Evolutionary conservation across 2,329 filamentous ascomycete genomes (phyloP), one percentile per base, ranked within the genome.

Genomic region (Simplicillium sp.): DNA sequence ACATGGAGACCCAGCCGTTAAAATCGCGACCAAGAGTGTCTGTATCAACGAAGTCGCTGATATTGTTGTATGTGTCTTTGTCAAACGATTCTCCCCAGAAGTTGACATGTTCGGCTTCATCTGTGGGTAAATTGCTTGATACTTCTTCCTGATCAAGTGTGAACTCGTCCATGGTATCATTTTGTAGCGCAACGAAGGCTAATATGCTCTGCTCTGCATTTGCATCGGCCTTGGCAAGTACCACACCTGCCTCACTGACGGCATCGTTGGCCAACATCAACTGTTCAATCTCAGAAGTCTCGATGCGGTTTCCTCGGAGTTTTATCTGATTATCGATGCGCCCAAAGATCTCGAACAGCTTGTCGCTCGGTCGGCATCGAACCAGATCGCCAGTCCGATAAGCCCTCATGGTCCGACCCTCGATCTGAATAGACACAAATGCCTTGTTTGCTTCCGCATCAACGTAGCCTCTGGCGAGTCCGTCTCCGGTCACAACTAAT

Each of bases 1-100:
- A 58, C 52, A 56, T 56, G 1, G 57, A 60, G 3, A 46, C 55
- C 58, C 58, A 60, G 11, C 51, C 54, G 1, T 45, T 47, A 20
- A 59, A 60, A 32, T 60, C 56, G 2, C 42, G 37, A 1, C 55
- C 56, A 31, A 54, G 43, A 1, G 15, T 29, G 1, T 43, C 43
- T 1, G 34, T 11, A 8, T 46, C 34, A 1, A 53, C 33, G 11
- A 28, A n/a, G 11, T 46, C 42, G 20, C 20, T 25, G 15, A 54
- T 44, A 7, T 41, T 38, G 9, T 32, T 29, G 25, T 54, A 54
- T 7, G 29, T 44, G 6, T 38, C 43, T 1, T 9, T 34, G 11
- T 54, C 48, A 8, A 52, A 50, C 2, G 48, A 37, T 3, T 47
- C 44, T 7, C 45, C 37, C 52, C 51, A 54, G 1, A 32, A 31